These are phyloP conservation scores for Raddia guianensis DNA, from an alignment of 176 grass and related monocot species.

Conservation along the genomic window DNA sequence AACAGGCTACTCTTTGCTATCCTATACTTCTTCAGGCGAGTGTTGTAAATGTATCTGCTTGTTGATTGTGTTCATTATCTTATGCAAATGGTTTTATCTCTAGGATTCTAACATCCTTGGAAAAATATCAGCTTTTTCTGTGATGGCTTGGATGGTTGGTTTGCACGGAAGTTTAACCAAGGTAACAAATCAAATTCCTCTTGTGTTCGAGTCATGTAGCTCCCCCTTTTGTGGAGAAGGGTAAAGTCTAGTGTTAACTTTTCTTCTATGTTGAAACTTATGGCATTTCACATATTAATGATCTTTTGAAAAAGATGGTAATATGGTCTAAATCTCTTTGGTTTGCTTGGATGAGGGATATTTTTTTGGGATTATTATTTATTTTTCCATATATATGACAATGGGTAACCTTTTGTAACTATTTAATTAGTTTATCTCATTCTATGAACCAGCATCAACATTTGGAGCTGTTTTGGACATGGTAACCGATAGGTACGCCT, in stretches of 20 bases:
- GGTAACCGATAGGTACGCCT: constrained; percentile 92
- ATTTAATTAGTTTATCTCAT: constrained; percentile 38
- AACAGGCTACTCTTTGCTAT: constrained; percentile 78
- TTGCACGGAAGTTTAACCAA: constrained; percentile 80
- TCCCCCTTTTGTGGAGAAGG: background rate
- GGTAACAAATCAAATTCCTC: constrained; percentile 26
- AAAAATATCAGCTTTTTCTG: constrained; percentile 71
- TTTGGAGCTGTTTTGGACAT: constrained; percentile 99
- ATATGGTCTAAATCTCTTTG: constrained; percentile 13
- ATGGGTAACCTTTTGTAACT: background rate
- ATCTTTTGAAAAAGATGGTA: constrained; percentile 11
- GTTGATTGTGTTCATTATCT: background rate
- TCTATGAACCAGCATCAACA: constrained; percentile 77
- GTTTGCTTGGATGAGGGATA: background rate
- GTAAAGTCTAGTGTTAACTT: constrained; percentile 28
- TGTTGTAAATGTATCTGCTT: constrained; percentile 6
- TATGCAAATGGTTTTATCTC: background rate
- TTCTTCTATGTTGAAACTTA: background rate
- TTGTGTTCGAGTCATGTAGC: background rate
- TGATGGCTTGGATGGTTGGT: constrained; percentile 79
- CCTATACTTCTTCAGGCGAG: constrained; percentile 83
- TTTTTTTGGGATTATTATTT: background rate
- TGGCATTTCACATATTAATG: background rate
- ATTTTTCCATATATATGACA: constrained; percentile 6
- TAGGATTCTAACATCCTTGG: constrained; percentile 32